These are phyloP conservation scores for Chaetoceros tenuissimus DNA, from an alignment of 108 stramenopile species.

Conservation along the genomic window DNA sequence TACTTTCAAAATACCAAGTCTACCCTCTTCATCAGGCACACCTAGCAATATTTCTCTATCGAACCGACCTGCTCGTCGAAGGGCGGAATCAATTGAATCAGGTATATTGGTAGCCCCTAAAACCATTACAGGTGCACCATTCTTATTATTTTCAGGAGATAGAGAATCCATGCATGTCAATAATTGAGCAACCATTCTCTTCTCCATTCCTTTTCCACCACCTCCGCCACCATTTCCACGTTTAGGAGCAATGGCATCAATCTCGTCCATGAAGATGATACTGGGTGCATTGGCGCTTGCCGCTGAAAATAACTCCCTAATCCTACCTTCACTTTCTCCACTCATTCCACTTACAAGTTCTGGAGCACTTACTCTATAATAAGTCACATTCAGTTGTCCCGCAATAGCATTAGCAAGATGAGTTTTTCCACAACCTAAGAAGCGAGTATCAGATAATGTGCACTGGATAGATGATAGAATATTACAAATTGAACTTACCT, in stretches of 20 bases:
- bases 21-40: constrained; percentile 91
- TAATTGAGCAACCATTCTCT: constrained; percentile 95
- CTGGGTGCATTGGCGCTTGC: constrained; percentile 88
- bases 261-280: constrained; percentile 97
- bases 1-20: constrained; percentile 76
- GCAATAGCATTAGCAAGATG: constrained; percentile 77
- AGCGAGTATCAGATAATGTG: no score
- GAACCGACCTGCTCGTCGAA: constrained; percentile 95
- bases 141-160: constrained; percentile 52
- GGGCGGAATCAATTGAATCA: constrained; percentile 90
- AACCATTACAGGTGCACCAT: constrained; percentile 79
- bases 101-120: constrained; percentile 97
- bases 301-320: constrained; percentile 86
- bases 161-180: constrained; percentile 90
- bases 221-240: constrained; percentile 68
- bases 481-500: no score
- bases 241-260: constrained; percentile 96
- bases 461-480: no score
- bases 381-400: constrained; percentile 54
- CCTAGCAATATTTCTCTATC: constrained; percentile 94
- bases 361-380: constrained; percentile 87
- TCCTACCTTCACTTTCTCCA: constrained; percentile 89
- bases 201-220: constrained; percentile 87
- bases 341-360: constrained; percentile 95
- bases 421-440: constrained; percentile 97